Evolutionary conservation across 2,329 filamentous ascomycete genomes (phyloP).

Genomic region (Lecanosticta acicola): DNA sequence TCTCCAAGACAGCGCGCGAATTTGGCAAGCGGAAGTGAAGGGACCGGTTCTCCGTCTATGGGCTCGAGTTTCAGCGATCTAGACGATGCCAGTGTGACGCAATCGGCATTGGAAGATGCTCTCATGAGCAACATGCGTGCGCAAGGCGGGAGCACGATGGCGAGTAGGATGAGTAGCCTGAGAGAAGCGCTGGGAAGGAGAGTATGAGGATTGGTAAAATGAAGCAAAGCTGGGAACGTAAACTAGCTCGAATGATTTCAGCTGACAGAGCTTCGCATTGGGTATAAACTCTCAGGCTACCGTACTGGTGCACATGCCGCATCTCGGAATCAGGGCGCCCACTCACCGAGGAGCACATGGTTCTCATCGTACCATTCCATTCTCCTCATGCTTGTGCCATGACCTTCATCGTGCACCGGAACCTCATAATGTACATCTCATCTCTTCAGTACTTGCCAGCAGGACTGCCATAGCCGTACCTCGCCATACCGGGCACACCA

Average conservation of each 20-base stretch:
- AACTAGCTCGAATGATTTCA: no score
- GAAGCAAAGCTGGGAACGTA: no score
- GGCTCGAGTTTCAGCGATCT: slow-evolving; percentile 83
- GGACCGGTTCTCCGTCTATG: slow-evolving; percentile 69
- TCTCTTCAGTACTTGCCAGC: not conserved
- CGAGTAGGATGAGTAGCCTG: slow-evolving; percentile 46
- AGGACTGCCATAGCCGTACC: not conserved
- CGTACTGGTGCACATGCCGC: no score
- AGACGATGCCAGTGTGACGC: slow-evolving; percentile 75
- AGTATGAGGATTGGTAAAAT: not conserved
- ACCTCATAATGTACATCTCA: no score
- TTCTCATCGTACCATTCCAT: no score
- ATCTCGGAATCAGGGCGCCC: no score
- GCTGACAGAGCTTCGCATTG: no score
- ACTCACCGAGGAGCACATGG: no score
- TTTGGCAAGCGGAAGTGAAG: slow-evolving; percentile 58
- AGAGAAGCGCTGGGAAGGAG: slow-evolving; percentile 20
- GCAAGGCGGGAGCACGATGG: slow-evolving; percentile 24
- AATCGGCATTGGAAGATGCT: slow-evolving; percentile 73
- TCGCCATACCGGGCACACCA: not conserved
- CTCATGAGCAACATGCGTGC: slow-evolving; percentile 66
- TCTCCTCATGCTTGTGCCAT: no score
- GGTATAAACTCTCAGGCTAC: no score
- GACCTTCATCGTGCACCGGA: not conserved
- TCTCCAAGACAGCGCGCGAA: slow-evolving; percentile 55